Evolutionary conservation across 2,329 filamentous ascomycete species (phyloP), one percentile per base, ranked within the genome.

Genomic region (Colletotrichum sublineola): DNA sequence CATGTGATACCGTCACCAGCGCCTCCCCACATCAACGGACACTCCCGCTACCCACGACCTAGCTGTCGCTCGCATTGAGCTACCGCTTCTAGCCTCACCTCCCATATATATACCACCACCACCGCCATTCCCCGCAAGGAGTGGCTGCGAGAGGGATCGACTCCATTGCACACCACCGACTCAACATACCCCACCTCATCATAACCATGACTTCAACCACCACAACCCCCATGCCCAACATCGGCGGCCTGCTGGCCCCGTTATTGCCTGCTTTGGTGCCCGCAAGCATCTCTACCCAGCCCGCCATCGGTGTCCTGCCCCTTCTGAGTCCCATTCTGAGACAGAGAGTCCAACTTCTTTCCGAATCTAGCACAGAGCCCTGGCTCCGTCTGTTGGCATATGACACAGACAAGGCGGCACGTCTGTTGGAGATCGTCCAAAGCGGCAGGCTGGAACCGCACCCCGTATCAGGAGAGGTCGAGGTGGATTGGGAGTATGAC

Each of bases 341-440:
- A 55, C 90, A 92, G 78, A 85, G 91, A 70, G 89, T 92, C 52
- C 88, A 91, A 75, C 84, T 94, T 65, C 85, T 96, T 70, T 88
- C 91, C 1, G 83, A 86, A 0, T 82, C 86, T 61, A 87, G 84
- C 77, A 82, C 82, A n/a, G 89, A 92, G 46, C 89, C 92, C 64
- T 96, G 94, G 93, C 87, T 96, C 20, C 86, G 89, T 0, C 85
- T 95, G 42, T 86, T 96, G 33, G 92, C 90, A 78, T 95, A 94
- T 84, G 89, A 93, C 77, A 77, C 85, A 9, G 81, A 86, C 74
- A 86, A 87, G 74, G 84, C 86, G 3, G 83, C 88, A 55, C 87
- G 85, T 75, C 85, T 96, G 24, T 85, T 87, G n/a, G 84, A 89
- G 70, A 83, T 92, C 18, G 90, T 90, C 42, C 86, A 87, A 75